Conservation (phyloP, 805 yeast genomes). For the Wilhelminamyces savonicus region DNA sequence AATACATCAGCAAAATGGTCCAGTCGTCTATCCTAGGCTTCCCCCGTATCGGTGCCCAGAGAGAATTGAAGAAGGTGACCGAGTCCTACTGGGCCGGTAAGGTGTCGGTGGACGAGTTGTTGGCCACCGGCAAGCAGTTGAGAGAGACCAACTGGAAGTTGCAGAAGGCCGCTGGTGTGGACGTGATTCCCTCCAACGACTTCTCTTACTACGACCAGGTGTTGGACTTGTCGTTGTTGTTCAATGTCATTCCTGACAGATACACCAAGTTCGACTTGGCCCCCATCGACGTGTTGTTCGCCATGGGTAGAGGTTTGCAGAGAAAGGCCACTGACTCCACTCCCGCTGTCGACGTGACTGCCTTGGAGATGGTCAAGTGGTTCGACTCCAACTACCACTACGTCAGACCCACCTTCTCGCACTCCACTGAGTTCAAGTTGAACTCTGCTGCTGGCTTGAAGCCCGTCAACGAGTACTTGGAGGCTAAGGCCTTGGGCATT, state of each 20-base stretch:
- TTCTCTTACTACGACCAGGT: slow-evolving; percentile 98
- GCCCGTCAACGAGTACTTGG: slow-evolving; percentile 96
- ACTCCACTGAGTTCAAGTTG: slow-evolving; percentile 92
- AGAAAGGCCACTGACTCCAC: slow-evolving; percentile 84
- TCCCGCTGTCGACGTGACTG: slow-evolving; percentile 95
- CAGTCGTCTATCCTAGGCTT: slow-evolving; percentile 96
- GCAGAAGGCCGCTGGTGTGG: slow-evolving; percentile 96
- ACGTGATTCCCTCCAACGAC: slow-evolving; percentile 94
- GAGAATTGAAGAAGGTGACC: slow-evolving; percentile 98
- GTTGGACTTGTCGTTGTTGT: slow-evolving; percentile 82
- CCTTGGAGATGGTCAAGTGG: slow-evolving; percentile 99
- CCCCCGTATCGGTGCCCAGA: slow-evolving; percentile 99
- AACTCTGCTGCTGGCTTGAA: slow-evolving; percentile 67
- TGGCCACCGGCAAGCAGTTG: slow-evolving; percentile 90
- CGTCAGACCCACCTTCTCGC: slow-evolving; percentile 98
- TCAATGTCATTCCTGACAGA: slow-evolving; percentile 96
- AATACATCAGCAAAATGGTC: slow-evolving; percentile 65
- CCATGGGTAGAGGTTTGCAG: slow-evolving; percentile 99
- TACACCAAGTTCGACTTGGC: slow-evolving; percentile 88
- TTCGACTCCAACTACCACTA: slow-evolving; percentile 99
- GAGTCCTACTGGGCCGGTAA: slow-evolving; percentile 99
- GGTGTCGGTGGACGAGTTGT: slow-evolving; percentile 76
- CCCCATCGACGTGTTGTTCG: slow-evolving; percentile 88
- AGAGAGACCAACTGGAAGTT: slow-evolving; percentile 97
- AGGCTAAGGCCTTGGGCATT: slow-evolving; percentile 94